Evolutionary conservation across 768 basidiomycete genomes (phyloP), one percentile per base, ranked within the genome.

Genomic region (Tephrocybe sp.): DNA sequence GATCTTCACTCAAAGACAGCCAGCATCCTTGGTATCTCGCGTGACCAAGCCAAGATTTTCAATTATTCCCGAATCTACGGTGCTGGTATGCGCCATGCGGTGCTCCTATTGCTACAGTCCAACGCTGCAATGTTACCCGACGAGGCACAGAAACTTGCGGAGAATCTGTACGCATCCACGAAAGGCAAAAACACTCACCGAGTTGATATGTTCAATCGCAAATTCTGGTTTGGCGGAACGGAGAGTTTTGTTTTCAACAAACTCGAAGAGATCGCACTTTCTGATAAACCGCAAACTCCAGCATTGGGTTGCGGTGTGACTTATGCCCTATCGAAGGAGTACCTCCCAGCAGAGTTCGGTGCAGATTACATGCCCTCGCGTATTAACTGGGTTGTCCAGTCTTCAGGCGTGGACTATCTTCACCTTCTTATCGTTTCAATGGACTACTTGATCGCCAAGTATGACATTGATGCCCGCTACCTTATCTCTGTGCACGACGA

Each of bases 351-450:
- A 31, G 80, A 78, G 51, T 91, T 92, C 53, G 91, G 89, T 11
- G 68, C 85, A 0, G 91, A 95, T 56, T 98, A 91, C 66, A 87
- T 98, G 79, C 88, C 97, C 0, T 97, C 93, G 5, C 83, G 97
- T 38, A 95, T 98, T 72, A 99, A 99, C 63, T 98, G 97, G 97
- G 97, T 95, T 43, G 97, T 98, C 5, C 97, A 98, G 62, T 98
- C 95, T 3, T 97, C 94, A 0, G 97, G 96, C 3, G 96, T 98
- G 38, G 97, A 98, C 67, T 98, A 99, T 64, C 85, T 98, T 8
- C 97, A 99, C 62, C 83, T 99, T 34, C 80, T 98, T 52, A 92
- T 99, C 61, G 92, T 95, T 41, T 82, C 92, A 5, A 98, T 98
- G 95, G 83, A 93, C 53, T 78, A 96, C 65, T 80, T 99, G 33